phyloP scores from a whole-genome alignment of 139 green algal genomes.

The Micractinium conductrix region DNA sequence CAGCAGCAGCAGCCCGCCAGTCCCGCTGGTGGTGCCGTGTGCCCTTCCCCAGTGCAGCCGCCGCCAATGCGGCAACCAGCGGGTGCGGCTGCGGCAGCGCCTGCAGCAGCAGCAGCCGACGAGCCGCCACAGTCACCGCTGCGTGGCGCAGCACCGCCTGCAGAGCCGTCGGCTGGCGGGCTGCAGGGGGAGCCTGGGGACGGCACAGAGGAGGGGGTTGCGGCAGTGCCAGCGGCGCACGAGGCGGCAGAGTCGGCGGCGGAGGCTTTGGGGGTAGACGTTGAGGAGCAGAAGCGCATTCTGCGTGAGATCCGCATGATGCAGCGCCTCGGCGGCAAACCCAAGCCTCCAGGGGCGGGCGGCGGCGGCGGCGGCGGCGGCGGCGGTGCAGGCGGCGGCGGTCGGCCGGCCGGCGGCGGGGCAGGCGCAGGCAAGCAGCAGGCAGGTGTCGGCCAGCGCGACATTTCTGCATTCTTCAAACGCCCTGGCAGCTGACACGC shows the following conservation, averaged over 20 bases:
- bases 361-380: not conserved
- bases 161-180: not conserved
- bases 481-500: not conserved
- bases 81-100: not conserved
- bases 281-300: conserved; percentile 4
- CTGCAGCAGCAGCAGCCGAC: too few relatives aligned
- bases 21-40: not conserved
- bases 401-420: too few relatives aligned
- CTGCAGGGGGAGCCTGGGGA: not conserved
- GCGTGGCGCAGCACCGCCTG: too few relatives aligned
- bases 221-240: not conserved
- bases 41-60: not conserved
- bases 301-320: not conserved
- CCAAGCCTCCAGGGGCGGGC: not conserved
- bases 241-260: not conserved
- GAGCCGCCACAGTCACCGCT: too few relatives aligned
- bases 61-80: not conserved
- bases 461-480: not conserved
- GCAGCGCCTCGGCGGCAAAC: not conserved
- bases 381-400: not conserved
- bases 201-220: not conserved
- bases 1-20: not conserved
- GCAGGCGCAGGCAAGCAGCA: not conserved
- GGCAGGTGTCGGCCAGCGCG: not conserved
- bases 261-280: not conserved